Conservation (phyloP, 176 grass and related monocot genomes). For the Zoysia japonica region DNA sequence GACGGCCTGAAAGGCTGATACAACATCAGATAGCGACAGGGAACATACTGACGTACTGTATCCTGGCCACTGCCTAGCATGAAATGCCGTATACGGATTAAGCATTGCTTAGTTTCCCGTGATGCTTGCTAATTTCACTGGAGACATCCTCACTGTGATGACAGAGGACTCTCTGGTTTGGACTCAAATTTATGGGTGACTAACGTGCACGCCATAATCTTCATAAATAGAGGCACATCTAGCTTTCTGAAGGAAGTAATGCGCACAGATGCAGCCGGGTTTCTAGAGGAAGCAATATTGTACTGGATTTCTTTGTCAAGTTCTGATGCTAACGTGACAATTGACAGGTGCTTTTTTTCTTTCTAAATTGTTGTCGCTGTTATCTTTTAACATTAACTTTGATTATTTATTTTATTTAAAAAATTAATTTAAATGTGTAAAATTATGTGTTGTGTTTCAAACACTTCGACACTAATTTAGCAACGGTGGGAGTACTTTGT, state of each 20-base stretch:
- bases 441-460: too few species aligned
- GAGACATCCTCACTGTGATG: not conserved
- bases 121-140: not conserved
- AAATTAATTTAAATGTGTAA: too few species aligned
- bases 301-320: not conserved
- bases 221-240: not conserved
- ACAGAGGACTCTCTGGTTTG: not conserved
- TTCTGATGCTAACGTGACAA: not conserved
- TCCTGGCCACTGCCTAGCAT: not conserved
- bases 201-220: not conserved
- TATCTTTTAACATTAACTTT: too few species aligned
- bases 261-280: not conserved
- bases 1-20: not conserved
- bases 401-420: too few species aligned
- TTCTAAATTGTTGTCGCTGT: too few species aligned
- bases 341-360: too few species aligned
- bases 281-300: not conserved
- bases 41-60: not conserved
- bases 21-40: not conserved
- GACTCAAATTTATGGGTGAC: not conserved
- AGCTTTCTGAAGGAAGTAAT: not conserved
- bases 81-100: not conserved
- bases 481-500: too few species aligned
- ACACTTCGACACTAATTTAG: too few species aligned
- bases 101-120: not conserved